Evolutionary conservation across 495 filamentous ascomycete species (phyloP), one percentile per base, ranked within the genome.

Genomic region (Aspergillus steynii): DNA sequence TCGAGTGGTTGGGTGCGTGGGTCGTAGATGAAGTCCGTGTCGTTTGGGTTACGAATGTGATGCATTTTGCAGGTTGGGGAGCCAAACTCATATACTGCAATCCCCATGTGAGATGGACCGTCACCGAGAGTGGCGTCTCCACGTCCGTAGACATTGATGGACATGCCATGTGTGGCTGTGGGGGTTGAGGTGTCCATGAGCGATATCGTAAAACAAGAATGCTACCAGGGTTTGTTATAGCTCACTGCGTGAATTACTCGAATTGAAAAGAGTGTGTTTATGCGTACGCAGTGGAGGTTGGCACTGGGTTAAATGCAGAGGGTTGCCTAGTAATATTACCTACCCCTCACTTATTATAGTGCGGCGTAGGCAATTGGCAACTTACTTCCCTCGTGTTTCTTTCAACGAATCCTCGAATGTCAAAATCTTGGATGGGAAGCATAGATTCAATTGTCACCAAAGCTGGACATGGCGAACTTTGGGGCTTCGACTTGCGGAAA

Each of bases 61-160:
- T 69, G 56, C 61, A 69, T 67, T 54, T 64, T 49, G 53, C 67
- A 69, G 58, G 49, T 62, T 25, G 58, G 29, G 26, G 66, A 56
- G 48, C 58, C 59, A 1, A 49, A 2, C 8, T 55, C 26, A 42
- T 65, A 65, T 6, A 70, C 45, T 1, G 62, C 65, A 46, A 70
- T 62, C 6, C 56, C 60, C 60, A 68, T 59, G 54, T 68, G 66
- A 1, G 66, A 65, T 34, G 66, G 66, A 12, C 54, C 50, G 52
- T 68, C 66, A 26, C 59, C 65, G 53, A 64, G 67, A 25, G 58
- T 31, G 31, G 59, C 65, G 51, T 65, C 53, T 50, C 67, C 67
- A 37, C 67, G 65, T 51, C 67, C 65, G 61, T 68, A 68, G 59
- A 66, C 61, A 50, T 66, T 65, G 15, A 69, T 57, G 42, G 65